Evolutionary conservation across 1,284 basidiomycete species (phyloP), one percentile per base, ranked within the genome.

Genomic region (Anthracocystis panici-leucophaei): DNA sequence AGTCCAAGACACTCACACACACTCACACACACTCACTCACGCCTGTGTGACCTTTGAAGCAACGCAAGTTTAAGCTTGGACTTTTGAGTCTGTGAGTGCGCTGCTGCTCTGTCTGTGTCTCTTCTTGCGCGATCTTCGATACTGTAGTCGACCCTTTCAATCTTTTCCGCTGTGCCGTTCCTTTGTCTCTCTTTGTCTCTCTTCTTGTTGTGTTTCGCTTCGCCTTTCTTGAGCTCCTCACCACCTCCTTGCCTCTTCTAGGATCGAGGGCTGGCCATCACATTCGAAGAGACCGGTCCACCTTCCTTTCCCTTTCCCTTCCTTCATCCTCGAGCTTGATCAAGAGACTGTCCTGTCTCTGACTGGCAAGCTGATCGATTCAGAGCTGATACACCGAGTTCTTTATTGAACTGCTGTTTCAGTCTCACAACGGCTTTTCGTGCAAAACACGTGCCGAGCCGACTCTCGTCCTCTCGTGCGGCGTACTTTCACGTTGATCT

Each of bases 201-300:
- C 46, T 60, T 44, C 54, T 57, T 49, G 41, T 42, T 27, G 50
- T 46, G 33, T 51, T 42, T 50, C 20, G 42, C 53, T 23, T 41
- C 31, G 41, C 38, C 21, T 42, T 21, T n/a, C 31, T 20, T 54
- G 11, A 38, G 35, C 35, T 38, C 35, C 35, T 38, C 31, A 21
- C 21, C 35, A 42, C 41, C 31, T 52, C 31, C 49, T 29, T 40
- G 23, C 25, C 50, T 38, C 23, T 51, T 20, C 11, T 33, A 51
- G 52, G 57, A 54, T 20, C 38, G 46, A 35, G 57, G 55, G 57
- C 55, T 63, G 57, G 64, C 56, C 57, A 44, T 40, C 41, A 51
- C 40, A 45, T 45, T 40, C 33, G 57, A 42, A 33, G 27, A 31
- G 48, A 31, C 31, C 29, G 48, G 48, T 29, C 48, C n/a, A 20